Evolutionary conservation across 225 moss, liverwort and hornwort genomes (phyloP).

Genomic region (Lunularia cruciata): DNA sequence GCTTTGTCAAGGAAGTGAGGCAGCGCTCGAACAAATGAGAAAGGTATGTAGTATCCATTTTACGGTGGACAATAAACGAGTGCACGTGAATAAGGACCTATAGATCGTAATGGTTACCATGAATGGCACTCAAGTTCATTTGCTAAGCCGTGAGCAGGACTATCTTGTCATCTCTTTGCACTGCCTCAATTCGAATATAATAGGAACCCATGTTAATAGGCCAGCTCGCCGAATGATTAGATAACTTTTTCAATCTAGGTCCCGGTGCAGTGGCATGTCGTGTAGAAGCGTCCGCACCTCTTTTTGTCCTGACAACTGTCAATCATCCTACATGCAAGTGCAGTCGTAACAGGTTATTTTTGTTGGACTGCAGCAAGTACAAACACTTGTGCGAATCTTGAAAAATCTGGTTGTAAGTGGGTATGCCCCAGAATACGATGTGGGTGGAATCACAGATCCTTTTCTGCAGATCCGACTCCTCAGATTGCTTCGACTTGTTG

Average conservation of each 20-base stretch:
- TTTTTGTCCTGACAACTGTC: too few relatives aligned
- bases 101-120: too few relatives aligned
- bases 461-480: conserved; percentile 84
- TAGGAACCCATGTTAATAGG: too few relatives aligned
- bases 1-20: conserved; percentile 67
- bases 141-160: not conserved
- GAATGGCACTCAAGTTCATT: too few relatives aligned
- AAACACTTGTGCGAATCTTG: conserved; percentile 71
- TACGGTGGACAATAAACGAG: not conserved
- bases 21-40: conserved; percentile 84
- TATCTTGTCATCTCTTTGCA: not conserved
- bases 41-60: conserved; percentile 51
- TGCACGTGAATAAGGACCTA: too few relatives aligned
- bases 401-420: conserved; percentile 84
- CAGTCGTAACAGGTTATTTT: conserved; percentile 18
- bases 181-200: too few relatives aligned
- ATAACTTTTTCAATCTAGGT: too few relatives aligned
- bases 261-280: too few relatives aligned
- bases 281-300: too few relatives aligned
- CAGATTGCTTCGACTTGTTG: conserved; percentile 69
- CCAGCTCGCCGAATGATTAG: too few relatives aligned
- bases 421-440: conserved; percentile 88
- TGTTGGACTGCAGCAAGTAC: conserved; percentile 77
- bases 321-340: too few relatives aligned
- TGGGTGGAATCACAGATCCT: conserved; percentile 83